Percentiles rank a stretch among this genome's conserved stretches.
These are phyloP conservation scores for Zopfia rhizophila DNA, from an alignment of 2,329 filamentous ascomycete species.

Conservation along the genomic window DNA sequence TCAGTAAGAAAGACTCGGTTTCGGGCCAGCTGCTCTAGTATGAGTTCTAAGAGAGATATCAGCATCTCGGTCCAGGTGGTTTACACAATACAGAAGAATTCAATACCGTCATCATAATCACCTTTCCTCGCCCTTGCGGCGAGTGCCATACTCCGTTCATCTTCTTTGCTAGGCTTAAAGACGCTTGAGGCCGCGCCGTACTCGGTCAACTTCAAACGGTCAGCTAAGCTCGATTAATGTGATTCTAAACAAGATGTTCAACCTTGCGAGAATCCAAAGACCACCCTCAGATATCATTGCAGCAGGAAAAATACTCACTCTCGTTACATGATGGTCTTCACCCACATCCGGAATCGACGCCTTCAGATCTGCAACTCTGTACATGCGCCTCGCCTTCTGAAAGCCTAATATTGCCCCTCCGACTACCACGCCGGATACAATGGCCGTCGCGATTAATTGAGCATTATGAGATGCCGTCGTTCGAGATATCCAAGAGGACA, in stretches of 20 bases:
- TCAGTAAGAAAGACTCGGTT: slow-evolving; percentile 92
- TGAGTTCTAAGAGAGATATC: slow-evolving; percentile 70
- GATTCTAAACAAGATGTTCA: neutral
- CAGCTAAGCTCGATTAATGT: slow-evolving; percentile 34
- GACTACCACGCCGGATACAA: slow-evolving; percentile 62
- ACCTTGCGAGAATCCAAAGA: neutral
- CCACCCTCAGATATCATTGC: neutral
- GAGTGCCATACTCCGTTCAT: slow-evolving; percentile 67
- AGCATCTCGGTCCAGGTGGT: neutral
- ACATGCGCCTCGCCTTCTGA: slow-evolving; percentile 65
- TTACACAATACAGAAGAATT: neutral
- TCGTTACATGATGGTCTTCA: slow-evolving; percentile 61
- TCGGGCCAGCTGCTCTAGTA: slow-evolving; percentile 91
- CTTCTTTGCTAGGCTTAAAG: slow-evolving; percentile 59
- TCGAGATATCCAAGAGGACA: slow-evolving; percentile 60
- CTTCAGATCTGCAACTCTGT: slow-evolving; percentile 67
- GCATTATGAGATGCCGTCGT: slow-evolving; percentile 58
- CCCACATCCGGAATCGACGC: slow-evolving; percentile 68
- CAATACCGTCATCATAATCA: slow-evolving; percentile 70
- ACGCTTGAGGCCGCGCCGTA: slow-evolving; percentile 65
- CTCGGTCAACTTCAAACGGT: slow-evolving; percentile 66
- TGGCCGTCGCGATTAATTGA: slow-evolving; percentile 77
- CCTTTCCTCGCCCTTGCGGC: slow-evolving; percentile 69
- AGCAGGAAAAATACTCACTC: slow-evolving; percentile 52
- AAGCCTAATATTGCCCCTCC: slow-evolving; percentile 66